Percentiles rank a stretch among this genome's conserved stretches.
Evolutionary conservation across 2,329 filamentous ascomycete species (phyloP).

Genomic region (Scedosporium minutisporum): DNA sequence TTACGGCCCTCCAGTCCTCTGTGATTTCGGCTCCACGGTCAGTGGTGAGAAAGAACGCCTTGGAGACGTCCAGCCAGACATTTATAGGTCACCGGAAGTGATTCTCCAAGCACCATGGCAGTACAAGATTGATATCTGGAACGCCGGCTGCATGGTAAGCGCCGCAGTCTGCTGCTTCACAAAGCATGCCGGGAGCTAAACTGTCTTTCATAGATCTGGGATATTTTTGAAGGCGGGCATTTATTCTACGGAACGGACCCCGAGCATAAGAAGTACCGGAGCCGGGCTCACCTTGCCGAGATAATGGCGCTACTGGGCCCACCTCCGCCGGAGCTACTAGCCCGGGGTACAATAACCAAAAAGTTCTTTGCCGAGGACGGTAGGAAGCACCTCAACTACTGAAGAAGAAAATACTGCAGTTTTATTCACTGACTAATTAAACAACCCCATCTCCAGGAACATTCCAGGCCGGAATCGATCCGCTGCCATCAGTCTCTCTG

Average conservation of each 20-base stretch:
- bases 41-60: slow-evolving; percentile 21
- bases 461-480: background rate
- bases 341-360: slow-evolving; percentile 16
- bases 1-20: slow-evolving; percentile 27
- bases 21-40: slow-evolving; percentile 40
- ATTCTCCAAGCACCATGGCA: slow-evolving; percentile 35
- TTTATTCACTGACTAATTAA: too few species aligned
- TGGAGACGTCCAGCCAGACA: slow-evolving; percentile 27
- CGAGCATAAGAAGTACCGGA: slow-evolving; percentile 27
- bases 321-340: slow-evolving; percentile 26
- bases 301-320: slow-evolving; percentile 35
- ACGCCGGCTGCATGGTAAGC: slow-evolving; percentile 38
- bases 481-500: background rate
- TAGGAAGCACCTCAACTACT: slow-evolving; percentile 10
- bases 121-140: slow-evolving; percentile 42
- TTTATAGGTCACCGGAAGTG: slow-evolving; percentile 35
- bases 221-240: background rate
- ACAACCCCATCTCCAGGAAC: slow-evolving; percentile 8
- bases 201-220: background rate
- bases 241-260: slow-evolving; percentile 20
- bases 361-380: slow-evolving; percentile 30
- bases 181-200: background rate
- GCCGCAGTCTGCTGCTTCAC: background rate
- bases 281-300: slow-evolving; percentile 36
- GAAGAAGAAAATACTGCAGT: too few species aligned